phyloP scores from a whole-genome alignment of 108 stramenopile species.

The Mediolabrus comicus region DNA sequence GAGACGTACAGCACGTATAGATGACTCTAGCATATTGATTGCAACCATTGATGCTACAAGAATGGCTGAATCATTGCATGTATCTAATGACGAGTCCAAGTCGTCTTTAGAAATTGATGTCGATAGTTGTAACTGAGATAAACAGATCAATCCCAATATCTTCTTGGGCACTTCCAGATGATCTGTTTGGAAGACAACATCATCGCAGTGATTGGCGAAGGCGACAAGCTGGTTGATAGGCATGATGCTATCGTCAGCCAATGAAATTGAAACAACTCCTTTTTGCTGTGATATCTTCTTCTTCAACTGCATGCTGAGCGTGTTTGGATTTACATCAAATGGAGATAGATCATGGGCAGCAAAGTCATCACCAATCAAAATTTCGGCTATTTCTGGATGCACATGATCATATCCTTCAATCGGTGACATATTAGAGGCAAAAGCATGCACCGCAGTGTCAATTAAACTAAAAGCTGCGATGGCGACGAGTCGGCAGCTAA shows the following conservation, averaged over 20 bases:
- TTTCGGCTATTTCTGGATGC: slow-evolving; percentile 17
- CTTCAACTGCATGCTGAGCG: slow-evolving; percentile 2
- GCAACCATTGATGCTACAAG: slow-evolving; percentile 37
- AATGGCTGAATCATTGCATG: neutral
- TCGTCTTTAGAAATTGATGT: neutral
- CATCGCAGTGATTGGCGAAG: slow-evolving; percentile 28
- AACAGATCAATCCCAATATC: slow-evolving; percentile 22
- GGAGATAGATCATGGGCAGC: neutral
- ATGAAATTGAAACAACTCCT: neutral
- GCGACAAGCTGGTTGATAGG: slow-evolving; percentile 13
- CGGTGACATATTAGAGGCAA: too few species aligned
- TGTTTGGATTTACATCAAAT: slow-evolving; percentile 14
- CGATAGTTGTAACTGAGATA: slow-evolving; percentile 18
- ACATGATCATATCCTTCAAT: slow-evolving; percentile 27
- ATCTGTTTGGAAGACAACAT: slow-evolving; percentile 1
- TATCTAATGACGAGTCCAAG: neutral
- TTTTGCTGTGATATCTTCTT: too few species aligned
- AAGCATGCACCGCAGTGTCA: too few species aligned
- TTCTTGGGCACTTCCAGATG: slow-evolving; percentile 8
- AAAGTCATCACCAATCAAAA: slow-evolving; percentile 2
- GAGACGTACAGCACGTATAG: slow-evolving; percentile 31
- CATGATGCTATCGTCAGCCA: neutral
- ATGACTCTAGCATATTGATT: slow-evolving; percentile 56
- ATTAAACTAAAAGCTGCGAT: too few species aligned
- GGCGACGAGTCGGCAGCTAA: too few species aligned